phyloP scores from a whole-genome alignment of 2,329 filamentous ascomycete species.

The Epichloe sylvatica region DNA sequence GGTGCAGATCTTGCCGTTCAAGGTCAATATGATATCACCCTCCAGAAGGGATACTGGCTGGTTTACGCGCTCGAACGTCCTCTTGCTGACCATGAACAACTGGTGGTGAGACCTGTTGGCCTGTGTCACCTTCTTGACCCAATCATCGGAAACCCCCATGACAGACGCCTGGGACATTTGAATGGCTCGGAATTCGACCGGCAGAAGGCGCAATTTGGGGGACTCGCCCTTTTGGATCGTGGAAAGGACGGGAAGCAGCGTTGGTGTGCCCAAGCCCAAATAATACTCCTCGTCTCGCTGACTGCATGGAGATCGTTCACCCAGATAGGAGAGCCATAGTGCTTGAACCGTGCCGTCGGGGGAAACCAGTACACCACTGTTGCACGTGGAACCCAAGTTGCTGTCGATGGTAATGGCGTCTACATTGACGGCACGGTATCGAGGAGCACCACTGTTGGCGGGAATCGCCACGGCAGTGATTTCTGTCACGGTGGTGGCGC shows the following conservation, averaged over 20 bases:
- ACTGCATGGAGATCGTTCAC: conserved; percentile 65
- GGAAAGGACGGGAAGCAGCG: conserved; percentile 73
- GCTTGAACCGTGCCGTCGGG: conserved; percentile 89
- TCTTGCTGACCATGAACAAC: conserved; percentile 95
- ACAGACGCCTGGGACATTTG: conserved; percentile 95
- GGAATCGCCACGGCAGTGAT: conserved; percentile 96
- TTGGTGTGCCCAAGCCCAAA: conserved; percentile 78
- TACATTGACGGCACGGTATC: conserved; percentile 89
- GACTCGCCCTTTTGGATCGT: conserved; percentile 68
- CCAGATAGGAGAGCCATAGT: conserved; percentile 91
- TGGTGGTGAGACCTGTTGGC: conserved; percentile 89
- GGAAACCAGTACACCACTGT: conserved; percentile 80
- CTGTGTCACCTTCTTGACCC: conserved; percentile 80
- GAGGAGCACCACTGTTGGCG: conserved; percentile 77
- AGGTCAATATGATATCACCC: conserved; percentile 79
- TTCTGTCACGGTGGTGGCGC: conserved; percentile 88
- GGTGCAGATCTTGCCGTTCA: conserved; percentile 88
- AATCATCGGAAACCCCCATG: conserved; percentile 96
- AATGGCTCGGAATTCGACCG: conserved; percentile 86
- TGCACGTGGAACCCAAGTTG: conserved; percentile 77
- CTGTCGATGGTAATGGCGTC: conserved; percentile 97
- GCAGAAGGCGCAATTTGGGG: conserved; percentile 71
- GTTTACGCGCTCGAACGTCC: conserved; percentile 48
- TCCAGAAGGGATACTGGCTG: conserved; percentile 54
- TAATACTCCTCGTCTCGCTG: conserved; percentile 94